phyloP scores from a whole-genome alignment of 2,329 filamentous ascomycete genomes.

The Alternaria ventricosa region DNA sequence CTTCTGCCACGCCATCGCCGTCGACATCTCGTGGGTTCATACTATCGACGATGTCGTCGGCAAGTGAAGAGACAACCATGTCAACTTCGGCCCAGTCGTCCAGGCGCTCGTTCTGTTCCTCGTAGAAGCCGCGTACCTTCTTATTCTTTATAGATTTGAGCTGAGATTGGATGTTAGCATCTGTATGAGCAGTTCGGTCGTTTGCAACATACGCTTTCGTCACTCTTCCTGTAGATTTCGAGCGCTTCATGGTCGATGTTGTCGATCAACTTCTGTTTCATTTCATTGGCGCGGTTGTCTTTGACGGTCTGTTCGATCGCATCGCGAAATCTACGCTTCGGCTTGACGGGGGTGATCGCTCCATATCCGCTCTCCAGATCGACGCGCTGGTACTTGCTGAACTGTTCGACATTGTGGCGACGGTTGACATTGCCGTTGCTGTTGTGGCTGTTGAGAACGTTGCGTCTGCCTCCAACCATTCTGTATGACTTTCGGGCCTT shows the following conservation, averaged over 20 bases:
- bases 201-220: slow-evolving; percentile 52
- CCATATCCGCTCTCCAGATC: slow-evolving; percentile 43
- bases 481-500: not conserved
- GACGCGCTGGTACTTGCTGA: slow-evolving; percentile 22
- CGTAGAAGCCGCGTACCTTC: slow-evolving; percentile 61
- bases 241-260: slow-evolving; percentile 56
- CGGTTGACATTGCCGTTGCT: slow-evolving; percentile 12
- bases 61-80: slow-evolving; percentile 61
- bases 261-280: slow-evolving; percentile 59
- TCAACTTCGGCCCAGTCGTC: slow-evolving; percentile 67
- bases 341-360: slow-evolving; percentile 17
- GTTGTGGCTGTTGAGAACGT: slow-evolving; percentile 19
- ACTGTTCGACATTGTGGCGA: slow-evolving; percentile 10
- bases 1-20: slow-evolving; percentile 62
- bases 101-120: slow-evolving; percentile 60
- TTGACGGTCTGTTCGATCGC: slow-evolving; percentile 55
- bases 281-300: slow-evolving; percentile 52
- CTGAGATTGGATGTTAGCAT: slow-evolving; percentile 22
- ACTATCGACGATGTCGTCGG: slow-evolving; percentile 66
- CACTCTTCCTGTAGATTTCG: slow-evolving; percentile 59
- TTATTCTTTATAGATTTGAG: slow-evolving; percentile 61
- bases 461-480: slow-evolving; percentile 33
- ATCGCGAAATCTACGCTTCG: slow-evolving; percentile 53
- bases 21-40: slow-evolving; percentile 64
- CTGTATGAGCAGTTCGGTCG: no score